Evolutionary conservation across 2,329 filamentous ascomycete genomes (phyloP).

Genomic region (Colletotrichum nymphaeae): DNA sequence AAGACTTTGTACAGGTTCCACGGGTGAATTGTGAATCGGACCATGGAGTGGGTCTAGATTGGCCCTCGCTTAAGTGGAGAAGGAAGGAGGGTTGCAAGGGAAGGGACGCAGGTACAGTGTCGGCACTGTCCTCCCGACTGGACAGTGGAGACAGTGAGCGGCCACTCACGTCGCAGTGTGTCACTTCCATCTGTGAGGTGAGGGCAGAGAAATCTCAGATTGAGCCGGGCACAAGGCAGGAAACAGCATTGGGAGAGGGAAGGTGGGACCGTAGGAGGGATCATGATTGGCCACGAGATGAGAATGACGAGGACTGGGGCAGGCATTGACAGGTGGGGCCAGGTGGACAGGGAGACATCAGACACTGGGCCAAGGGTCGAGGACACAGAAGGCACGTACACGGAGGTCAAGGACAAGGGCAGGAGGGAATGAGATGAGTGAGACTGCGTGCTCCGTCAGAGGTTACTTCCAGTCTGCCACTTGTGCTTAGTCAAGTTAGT

Average conservation of each 20-base stretch:
- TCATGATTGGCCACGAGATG: constrained; percentile 8
- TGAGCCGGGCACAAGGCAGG: background rate
- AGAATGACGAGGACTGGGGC: background rate
- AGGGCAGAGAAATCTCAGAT: background rate
- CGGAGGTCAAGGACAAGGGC: constrained; percentile 16
- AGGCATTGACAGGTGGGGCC: background rate
- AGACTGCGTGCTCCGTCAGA: background rate
- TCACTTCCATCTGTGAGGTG: too few species aligned
- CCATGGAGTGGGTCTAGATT: constrained; percentile 24
- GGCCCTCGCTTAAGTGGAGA: background rate
- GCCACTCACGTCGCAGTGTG: too few species aligned
- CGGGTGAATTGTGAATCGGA: constrained; percentile 18
- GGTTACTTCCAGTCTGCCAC: background rate
- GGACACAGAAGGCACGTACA: background rate
- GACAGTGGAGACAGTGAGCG: background rate
- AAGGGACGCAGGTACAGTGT: constrained; percentile 14
- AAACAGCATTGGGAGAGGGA: background rate
- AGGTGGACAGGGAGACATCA: background rate
- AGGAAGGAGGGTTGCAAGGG: constrained; percentile 12
- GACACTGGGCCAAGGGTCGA: background rate
- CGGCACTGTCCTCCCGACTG: constrained; percentile 7
- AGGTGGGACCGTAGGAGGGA: background rate
- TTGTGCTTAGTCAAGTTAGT: background rate
- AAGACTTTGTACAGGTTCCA: constrained; percentile 5
- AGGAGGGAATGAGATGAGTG: background rate